Evolutionary conservation across 2,329 filamentous ascomycete genomes (phyloP).

Genomic region (Neonectria coccinea): DNA sequence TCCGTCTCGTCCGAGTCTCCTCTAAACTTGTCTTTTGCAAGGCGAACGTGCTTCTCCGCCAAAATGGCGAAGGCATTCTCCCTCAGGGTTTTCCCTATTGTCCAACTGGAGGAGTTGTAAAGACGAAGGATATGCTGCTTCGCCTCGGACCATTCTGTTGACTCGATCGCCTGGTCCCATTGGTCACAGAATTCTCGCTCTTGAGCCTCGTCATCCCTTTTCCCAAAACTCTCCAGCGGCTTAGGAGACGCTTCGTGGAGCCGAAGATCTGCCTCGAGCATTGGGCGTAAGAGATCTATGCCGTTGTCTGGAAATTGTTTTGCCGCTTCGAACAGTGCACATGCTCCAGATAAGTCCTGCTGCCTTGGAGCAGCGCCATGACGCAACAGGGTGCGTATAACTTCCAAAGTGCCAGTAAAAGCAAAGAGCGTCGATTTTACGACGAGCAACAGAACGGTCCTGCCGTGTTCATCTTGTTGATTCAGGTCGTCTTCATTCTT

Average conservation of each 20-base stretch:
- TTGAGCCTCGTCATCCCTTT: no score
- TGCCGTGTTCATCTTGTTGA: not conserved
- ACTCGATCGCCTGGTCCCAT: not conserved
- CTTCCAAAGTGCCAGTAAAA: not conserved
- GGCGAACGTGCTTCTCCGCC: not conserved
- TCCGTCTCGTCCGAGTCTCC: not conserved
- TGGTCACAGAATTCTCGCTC: not conserved
- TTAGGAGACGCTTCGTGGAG: not conserved
- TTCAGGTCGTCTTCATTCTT: constrained; percentile 3
- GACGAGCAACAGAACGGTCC: not conserved
- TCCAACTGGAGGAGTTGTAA: no score
- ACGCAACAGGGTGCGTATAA: not conserved
- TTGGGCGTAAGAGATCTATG: not conserved
- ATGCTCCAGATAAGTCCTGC: not conserved
- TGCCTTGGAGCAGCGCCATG: constrained; percentile 12
- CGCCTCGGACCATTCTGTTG: not conserved
- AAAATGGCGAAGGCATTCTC: not conserved
- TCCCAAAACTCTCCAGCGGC: not conserved
- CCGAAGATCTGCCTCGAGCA: constrained; percentile 1
- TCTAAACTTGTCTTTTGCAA: not conserved
- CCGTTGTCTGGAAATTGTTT: not conserved
- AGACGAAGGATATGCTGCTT: not conserved
- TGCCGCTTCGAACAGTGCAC: constrained; percentile 2
- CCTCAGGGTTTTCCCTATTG: not conserved
- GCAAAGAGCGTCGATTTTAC: not conserved